Percentiles rank a stretch among this genome's conserved stretches.
Evolutionary conservation across 129 eudicot species (phyloP).

Genomic region (Oenanthe sinensis): DNA sequence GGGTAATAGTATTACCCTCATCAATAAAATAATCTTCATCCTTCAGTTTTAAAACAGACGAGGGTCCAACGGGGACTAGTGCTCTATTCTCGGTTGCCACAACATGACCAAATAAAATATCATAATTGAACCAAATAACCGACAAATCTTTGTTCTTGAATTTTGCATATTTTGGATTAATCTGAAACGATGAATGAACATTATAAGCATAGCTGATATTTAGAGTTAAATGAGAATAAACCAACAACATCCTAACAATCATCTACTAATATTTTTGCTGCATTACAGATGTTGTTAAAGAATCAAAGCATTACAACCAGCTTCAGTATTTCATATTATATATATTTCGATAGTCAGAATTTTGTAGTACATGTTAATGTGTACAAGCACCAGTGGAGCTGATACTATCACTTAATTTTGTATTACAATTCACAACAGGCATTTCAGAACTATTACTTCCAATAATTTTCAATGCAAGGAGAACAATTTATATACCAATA

Average conservation of each 20-base stretch:
- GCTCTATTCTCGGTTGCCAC: not conserved
- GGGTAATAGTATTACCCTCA: not conserved
- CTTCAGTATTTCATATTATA: too few relatives aligned
- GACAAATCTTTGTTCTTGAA: not conserved
- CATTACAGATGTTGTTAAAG: not conserved
- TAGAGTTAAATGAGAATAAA: not conserved
- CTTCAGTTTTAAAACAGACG: not conserved
- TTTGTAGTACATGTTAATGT: not conserved
- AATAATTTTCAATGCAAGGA: not conserved
- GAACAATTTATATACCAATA: not conserved
- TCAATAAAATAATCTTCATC: not conserved
- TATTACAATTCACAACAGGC: not conserved
- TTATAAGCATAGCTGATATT: not conserved
- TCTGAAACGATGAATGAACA: not conserved
- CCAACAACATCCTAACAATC: not conserved
- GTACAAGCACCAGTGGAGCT: not conserved
- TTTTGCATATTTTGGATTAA: slow-evolving; percentile 2
- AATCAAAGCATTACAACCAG: not conserved
- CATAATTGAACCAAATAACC: not conserved
- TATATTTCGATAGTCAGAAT: too few relatives aligned
- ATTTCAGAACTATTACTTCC: not conserved
- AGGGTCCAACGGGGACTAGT: not conserved
- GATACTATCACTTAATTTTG: not conserved
- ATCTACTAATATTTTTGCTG: not conserved
- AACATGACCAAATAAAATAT: not conserved